Percentiles rank a stretch among this genome's conserved stretches.
These are phyloP conservation scores for Aechmea fasciata DNA, from an alignment of 176 grass and related monocot genomes.

Conservation along the genomic window DNA sequence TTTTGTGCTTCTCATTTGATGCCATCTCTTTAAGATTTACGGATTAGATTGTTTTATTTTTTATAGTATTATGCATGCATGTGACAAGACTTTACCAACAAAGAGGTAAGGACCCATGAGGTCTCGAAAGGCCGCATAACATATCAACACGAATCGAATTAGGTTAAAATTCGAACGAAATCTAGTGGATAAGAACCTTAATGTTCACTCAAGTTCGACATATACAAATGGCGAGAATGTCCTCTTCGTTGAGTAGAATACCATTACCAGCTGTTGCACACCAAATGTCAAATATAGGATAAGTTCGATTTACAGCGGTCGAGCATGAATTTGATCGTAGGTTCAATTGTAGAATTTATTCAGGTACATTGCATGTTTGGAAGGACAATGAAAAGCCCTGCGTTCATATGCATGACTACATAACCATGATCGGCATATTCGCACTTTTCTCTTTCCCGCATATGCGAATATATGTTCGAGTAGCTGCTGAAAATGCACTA, in stretches of 20 bases:
- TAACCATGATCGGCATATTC: not conserved
- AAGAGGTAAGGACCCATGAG: not conserved
- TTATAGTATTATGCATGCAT: constrained; percentile 12
- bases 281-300: too few relatives aligned
- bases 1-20: constrained; percentile 22
- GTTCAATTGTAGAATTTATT: too few relatives aligned
- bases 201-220: not conserved
- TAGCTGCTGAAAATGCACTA: not conserved
- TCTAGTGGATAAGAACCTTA: not conserved
- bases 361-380: too few relatives aligned
- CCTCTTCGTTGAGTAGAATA: not conserved
- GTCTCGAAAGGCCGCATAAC: constrained; percentile 34
- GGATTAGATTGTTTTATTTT: constrained; percentile 17
- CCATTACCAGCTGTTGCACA: too few relatives aligned
- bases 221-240: not conserved
- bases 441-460: not conserved
- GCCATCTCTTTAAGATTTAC: constrained; percentile 21
- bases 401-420: too few relatives aligned
- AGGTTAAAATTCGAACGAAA: not conserved
- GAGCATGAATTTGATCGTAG: too few relatives aligned
- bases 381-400: too few relatives aligned
- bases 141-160: constrained; percentile 4
- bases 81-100: constrained; percentile 9
- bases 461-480: not conserved
- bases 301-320: too few relatives aligned